A percentile compares a stretch with the other conserved stretches of the same genome.
These are phyloP conservation scores for Alternaria sp. DNA, from an alignment of 2,329 filamentous ascomycete genomes.

Conservation along the genomic window DNA sequence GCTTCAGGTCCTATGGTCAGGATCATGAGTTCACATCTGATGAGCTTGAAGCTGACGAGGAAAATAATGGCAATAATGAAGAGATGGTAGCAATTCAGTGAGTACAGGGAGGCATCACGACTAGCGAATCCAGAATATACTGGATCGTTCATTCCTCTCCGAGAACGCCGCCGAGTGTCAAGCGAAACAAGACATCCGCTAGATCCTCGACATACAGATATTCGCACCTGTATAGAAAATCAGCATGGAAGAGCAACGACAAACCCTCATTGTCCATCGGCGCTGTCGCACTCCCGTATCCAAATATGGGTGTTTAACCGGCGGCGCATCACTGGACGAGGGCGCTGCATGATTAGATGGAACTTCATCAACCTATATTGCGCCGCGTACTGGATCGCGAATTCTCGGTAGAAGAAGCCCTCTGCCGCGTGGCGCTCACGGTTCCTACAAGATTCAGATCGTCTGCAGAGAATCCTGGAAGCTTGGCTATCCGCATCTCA, in stretches of 20 bases:
- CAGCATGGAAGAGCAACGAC: not conserved
- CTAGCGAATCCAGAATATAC: not conserved
- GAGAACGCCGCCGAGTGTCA: no score
- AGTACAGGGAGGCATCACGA: not conserved
- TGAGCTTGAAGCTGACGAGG: not conserved
- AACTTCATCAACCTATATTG: constrained; percentile 19
- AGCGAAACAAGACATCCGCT: not conserved
- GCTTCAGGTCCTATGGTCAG: no score
- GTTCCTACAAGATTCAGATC: not conserved
- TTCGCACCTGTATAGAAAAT: not conserved
- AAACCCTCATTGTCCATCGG: not conserved
- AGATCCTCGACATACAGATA: not conserved
- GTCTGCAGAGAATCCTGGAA: not conserved
- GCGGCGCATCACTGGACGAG: constrained; percentile 2
- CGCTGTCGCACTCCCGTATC: not conserved
- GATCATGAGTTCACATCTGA: not conserved
- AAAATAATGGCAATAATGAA: not conserved
- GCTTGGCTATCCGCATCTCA: constrained; percentile 2
- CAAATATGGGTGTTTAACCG: constrained; percentile 14
- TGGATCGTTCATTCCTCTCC: no score
- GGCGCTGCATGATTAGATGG: constrained; percentile 7
- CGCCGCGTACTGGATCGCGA: constrained; percentile 11
- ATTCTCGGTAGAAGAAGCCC: not conserved
- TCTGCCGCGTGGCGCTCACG: constrained; percentile 8
- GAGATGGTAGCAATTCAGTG: not conserved